Conservation (phyloP, 495 filamentous ascomycete genomes). For the Hypoxylon perforatum region DNA sequence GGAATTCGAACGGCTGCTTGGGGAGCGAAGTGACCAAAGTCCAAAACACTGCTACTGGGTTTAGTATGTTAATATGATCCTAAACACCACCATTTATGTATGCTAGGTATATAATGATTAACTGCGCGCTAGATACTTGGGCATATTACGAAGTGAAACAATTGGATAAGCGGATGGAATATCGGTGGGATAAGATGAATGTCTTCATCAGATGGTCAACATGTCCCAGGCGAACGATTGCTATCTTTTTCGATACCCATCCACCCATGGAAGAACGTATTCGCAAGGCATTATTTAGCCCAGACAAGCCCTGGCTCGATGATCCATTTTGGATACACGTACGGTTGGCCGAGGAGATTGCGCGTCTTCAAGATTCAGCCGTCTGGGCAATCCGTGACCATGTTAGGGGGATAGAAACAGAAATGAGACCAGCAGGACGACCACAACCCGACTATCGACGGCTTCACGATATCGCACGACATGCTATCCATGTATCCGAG, state of each 20-base stretch:
- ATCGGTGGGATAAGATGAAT: conserved; percentile 51
- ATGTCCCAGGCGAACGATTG: conserved; percentile 39
- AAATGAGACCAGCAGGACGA: conserved; percentile 14
- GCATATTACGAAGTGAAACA: conserved; percentile 49
- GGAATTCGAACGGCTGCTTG: conserved; percentile 35
- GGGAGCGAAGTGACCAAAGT: conserved; percentile 15
- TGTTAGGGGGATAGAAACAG: conserved; percentile 41
- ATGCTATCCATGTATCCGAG: conserved; percentile 59
- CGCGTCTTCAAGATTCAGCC: conserved; percentile 43
- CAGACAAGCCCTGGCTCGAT: neutral
- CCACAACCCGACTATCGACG: conserved; percentile 51
- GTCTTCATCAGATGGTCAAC: conserved; percentile 47
- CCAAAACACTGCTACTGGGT: conserved; percentile 8
- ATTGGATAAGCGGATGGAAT: conserved; percentile 18
- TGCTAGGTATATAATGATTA: neutral
- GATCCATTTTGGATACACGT: conserved; percentile 45
- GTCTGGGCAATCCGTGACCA: conserved; percentile 51
- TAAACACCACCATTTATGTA: too few species aligned
- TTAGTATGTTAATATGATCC: conserved; percentile 8
- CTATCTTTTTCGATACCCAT: conserved; percentile 51
- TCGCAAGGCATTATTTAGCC: neutral
- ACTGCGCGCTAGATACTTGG: conserved; percentile 41
- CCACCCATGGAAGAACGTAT: conserved; percentile 21
- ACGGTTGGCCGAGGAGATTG: conserved; percentile 35
- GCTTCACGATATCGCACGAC: conserved; percentile 61